These are phyloP conservation scores for Umbelopsis sp. DNA, from an alignment of 371 early-diverging fungal genomes.

Conservation along the genomic window DNA sequence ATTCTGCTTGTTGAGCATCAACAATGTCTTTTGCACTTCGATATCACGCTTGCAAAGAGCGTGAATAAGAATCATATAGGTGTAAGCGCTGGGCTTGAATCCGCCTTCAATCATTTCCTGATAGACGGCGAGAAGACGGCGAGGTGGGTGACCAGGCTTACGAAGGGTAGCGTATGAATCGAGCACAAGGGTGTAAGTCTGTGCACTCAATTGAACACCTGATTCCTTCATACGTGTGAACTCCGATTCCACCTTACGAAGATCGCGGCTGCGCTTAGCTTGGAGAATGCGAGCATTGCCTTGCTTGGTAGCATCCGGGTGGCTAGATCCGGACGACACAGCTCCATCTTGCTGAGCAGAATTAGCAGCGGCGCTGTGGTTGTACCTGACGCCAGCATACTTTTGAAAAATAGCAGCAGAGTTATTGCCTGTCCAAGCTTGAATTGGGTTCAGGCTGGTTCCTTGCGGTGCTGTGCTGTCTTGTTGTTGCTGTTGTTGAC, in stretches of 20 bases:
- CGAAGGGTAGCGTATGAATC: slow-evolving; percentile 44
- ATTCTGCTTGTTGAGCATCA: slow-evolving; percentile 34
- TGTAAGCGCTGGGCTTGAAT: slow-evolving; percentile 41
- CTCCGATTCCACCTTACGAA: slow-evolving; percentile 6
- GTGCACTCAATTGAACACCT: slow-evolving; percentile 31
- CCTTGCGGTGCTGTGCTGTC: slow-evolving; percentile 15
- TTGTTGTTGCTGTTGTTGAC: slow-evolving; percentile 25
- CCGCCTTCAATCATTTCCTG: slow-evolving; percentile 49
- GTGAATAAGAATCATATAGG: slow-evolving; percentile 49
- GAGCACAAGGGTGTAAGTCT: slow-evolving; percentile 55
- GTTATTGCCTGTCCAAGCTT: slow-evolving; percentile 14
- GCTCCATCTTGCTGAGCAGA: slow-evolving; percentile 12
- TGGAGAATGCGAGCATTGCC: slow-evolving; percentile 37
- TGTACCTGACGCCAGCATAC: slow-evolving; percentile 13
- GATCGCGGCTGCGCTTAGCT: slow-evolving; percentile 22
- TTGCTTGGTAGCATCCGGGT: slow-evolving; percentile 19
- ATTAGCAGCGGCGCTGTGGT: slow-evolving; percentile 18
- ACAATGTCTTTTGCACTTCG: slow-evolving; percentile 43
- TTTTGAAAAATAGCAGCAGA: slow-evolving; percentile 14
- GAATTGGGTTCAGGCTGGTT: background rate
- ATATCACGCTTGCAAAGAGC: slow-evolving; percentile 42
- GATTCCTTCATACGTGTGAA: slow-evolving; percentile 18
- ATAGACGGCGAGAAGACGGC: slow-evolving; percentile 44
- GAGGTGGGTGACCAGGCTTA: slow-evolving; percentile 35
- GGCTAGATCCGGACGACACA: slow-evolving; percentile 8